Base-by-base conservation (phyloP, 2,329 filamentous ascomycete genomes). In the Setomelanomma holmii region DNA sequence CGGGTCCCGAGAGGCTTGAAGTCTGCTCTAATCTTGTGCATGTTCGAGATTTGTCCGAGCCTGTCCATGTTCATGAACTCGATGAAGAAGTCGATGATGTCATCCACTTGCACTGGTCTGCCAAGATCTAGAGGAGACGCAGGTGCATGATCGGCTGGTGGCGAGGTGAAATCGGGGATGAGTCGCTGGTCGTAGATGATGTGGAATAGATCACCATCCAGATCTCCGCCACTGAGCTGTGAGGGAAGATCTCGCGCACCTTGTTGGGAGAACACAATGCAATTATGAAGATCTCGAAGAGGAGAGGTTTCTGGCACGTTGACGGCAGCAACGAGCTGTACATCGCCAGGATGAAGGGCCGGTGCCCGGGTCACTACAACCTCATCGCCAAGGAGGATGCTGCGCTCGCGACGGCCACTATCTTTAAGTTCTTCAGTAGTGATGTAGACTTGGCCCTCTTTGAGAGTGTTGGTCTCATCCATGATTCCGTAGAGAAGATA, bases 41-140 rank as follows among this genome's bases (percentile, higher is more conserved):
- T 68, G 40, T 64, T 77, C 14, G 72, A 75, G 8, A 80, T 74
- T 40, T 72, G 71, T 2, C 76, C 77, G 0, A 80, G 63, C n/a
- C 71, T 69, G 55, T 79, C 77, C 30, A 69, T 74, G n/a, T 76
- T 70, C 67, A 76, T 74, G 41, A 67, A 72, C 20, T 68, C 79
- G n/a, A 96, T 80, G 57, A 96, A 95, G 73, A 93, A 95, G 10
- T 89, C 79, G 0, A 86, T 86, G 76, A 96, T 95, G 60, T 96
- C 90, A 0, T 82, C 70, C 1, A 73, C 72, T 1, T 72, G 73
- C 0, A 96, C 89, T 0, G 75, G 56, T 1, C 88, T 79, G 6
- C 81, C 79, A n/a, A 96, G 81, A 41, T 87, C 79, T 0, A 79
- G 54, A 0, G 89, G 84, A 0, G 60, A 14, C 0, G 84, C 78